Evolutionary conservation across 2,329 filamentous ascomycete species (phyloP), one percentile per base, ranked within the genome.

Genomic region (Ceratocystis huliohia): DNA sequence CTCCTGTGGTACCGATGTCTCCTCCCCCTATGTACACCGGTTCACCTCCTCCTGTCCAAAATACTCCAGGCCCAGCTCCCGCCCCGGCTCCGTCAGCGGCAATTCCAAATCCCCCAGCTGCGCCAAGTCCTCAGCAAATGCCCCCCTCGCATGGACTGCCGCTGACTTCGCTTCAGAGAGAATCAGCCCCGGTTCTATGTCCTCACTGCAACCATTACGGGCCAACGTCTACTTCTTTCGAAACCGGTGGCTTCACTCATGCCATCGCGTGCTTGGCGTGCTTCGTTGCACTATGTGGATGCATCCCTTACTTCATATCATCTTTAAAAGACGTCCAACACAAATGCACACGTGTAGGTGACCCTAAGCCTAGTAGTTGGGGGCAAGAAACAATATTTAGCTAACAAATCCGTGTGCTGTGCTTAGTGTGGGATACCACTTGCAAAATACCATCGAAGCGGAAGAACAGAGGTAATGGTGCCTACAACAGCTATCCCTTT

Each of bases 371-470:
- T 13, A 13, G 37, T 41, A 41, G 13, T 41, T 41, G 37, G 13
- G 10, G 15, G 3, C 13, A 41, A 41, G 8, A 41, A 15, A 41
- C 25, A 8, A 44, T 4, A 25, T 48, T 30, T 45, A 45, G n/a
- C 66, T 70, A 64, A 70, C 67, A 53, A 22, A 41, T 5, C 37
- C 13, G 37, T 4, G 37, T 15, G 10, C 5, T 30, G 5, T n/a
- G 17, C 20, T 25, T n/a, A 71, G 70, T 71, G 71, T 44, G 68
- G 69, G 1, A 68, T 70, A n/a, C 67, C 69, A 28, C 69, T 72
- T 13, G 71, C 71, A 4, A 69, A 69, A n/a, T 72, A 71, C 56
- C 71, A 72, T 45, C 70, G 71, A 6, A 71, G 70, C 30, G 70
- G 70, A 28, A 68, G 70, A 30, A 71, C 70, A 13, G 70, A 71